Base-by-base conservation (phyloP, 208 protist genomes). In the Leishmania guyanensis region DNA sequence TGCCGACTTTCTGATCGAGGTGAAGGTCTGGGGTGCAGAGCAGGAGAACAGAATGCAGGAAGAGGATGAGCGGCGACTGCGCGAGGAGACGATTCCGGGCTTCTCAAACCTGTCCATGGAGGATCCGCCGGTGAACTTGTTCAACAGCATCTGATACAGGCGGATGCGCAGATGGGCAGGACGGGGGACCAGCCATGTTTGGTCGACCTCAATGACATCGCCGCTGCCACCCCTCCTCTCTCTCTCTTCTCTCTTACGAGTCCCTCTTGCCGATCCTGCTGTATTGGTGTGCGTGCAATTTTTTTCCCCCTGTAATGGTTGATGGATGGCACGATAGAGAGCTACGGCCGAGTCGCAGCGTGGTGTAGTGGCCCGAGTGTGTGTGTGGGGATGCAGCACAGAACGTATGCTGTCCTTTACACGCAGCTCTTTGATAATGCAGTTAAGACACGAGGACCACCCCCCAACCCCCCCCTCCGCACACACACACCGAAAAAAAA, bases 1-100 rank as follows among this genome's bases (percentile, higher is more conserved):
- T 69, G 89, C 94, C 1, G 94, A 97, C 74, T 96, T 97, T 75
- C 81, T 97, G 14, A 94, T 97, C 71, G 94, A 97, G 76, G 88
- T 94, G 72, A 77, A 91, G 54, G 90, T 97, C 33, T 97, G 94
- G 93, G 94, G 93, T 46, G 94, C 93, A 10, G 94, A 97, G 79
- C 86, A 96, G 82, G 94, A 97, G 82, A 94, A 95, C 78, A 84
- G 79, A 64, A 74, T 97, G 88, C 89, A 92, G 69, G 80, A 88
- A 62, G 87, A 92, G 72, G 91, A 97, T 48, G 89, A 93, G 77
- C 89, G 86, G 53, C 86, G 83, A 17, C 54, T 79, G 43, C 85
- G 84, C 12, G 91, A 91, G 79, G 84, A 85, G 79, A 89, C 82
- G 43, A 91, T 93, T 66, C 91, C 91, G 5, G 88, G 89, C 10